Evolutionary conservation across 306 rosid species (phyloP).

Genomic region (Senna tora): DNA sequence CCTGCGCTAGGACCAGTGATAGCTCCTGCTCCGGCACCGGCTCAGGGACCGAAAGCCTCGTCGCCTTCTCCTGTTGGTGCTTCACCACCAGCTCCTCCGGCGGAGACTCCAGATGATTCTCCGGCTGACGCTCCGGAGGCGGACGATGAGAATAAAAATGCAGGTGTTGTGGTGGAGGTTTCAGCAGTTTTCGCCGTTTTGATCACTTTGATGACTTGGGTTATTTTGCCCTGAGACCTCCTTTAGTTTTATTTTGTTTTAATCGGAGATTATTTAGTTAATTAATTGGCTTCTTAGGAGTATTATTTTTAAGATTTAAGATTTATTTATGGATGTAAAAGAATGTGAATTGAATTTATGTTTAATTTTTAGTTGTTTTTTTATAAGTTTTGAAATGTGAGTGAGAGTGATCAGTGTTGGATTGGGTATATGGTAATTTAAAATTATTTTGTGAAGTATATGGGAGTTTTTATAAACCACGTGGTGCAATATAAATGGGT

Average conservation of each 20-base stretch:
- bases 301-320: background rate
- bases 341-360: background rate
- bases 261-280: background rate
- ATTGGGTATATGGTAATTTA: no score
- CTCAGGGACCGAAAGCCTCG: no score
- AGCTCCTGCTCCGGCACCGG: no score
- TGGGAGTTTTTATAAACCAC: background rate
- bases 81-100: constrained; percentile 80
- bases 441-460: background rate
- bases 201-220: constrained; percentile 42
- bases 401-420: background rate
- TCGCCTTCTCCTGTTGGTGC: constrained; percentile 87
- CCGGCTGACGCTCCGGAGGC: constrained; percentile 57
- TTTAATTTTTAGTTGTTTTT: background rate
- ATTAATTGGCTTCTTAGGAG: background rate
- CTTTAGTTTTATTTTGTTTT: constrained; percentile 18
- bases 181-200: constrained; percentile 39
- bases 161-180: constrained; percentile 42
- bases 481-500: constrained; percentile 3
- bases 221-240: constrained; percentile 52
- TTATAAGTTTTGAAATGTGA: background rate
- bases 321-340: constrained; percentile 1
- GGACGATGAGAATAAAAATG: constrained; percentile 35
- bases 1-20: no score
- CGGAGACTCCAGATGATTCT: constrained; percentile 51